phyloP scores from a whole-genome alignment of 2,329 filamentous ascomycete genomes.

The Sarocladiaceae sp. region DNA sequence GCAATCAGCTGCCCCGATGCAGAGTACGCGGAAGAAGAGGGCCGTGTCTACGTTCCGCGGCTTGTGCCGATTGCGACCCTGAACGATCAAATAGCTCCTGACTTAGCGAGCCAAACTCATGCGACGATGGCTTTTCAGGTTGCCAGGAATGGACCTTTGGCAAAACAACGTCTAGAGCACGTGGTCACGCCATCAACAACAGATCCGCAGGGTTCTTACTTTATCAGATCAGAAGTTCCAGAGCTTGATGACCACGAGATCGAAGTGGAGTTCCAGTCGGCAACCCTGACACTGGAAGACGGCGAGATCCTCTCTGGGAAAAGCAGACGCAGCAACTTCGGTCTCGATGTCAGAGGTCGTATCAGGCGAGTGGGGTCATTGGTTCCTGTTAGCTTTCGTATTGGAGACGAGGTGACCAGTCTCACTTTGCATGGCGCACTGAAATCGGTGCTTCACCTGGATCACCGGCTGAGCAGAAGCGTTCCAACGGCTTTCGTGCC shows the following conservation, averaged over 20 bases:
- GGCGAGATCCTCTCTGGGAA: constrained; percentile 27
- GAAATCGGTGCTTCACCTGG: constrained; percentile 25
- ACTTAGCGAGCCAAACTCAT: constrained; percentile 5
- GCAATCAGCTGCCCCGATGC: not conserved
- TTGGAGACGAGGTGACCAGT: constrained; percentile 36
- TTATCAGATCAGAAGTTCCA: constrained; percentile 13
- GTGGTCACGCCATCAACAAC: constrained; percentile 20
- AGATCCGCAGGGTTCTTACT: constrained; percentile 18
- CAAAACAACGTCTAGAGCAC: constrained; percentile 17
- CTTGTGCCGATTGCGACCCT: constrained; percentile 32
- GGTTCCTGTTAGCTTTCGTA: constrained; percentile 22
- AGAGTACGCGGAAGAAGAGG: constrained; percentile 36
- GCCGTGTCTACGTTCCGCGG: constrained; percentile 37
- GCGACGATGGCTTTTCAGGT: constrained; percentile 18
- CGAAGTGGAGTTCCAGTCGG: constrained; percentile 31
- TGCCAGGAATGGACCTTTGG: constrained; percentile 1
- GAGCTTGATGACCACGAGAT: constrained; percentile 27
- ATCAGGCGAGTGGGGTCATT: constrained; percentile 27
- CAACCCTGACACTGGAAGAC: constrained; percentile 30
- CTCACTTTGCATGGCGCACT: constrained; percentile 29
- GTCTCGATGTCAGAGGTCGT: constrained; percentile 34
- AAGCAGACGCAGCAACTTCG: constrained; percentile 23
- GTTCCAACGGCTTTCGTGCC: constrained; percentile 23
- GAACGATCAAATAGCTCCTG: constrained; percentile 39
- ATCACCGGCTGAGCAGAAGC: constrained; percentile 28